phyloP scores from a whole-genome alignment of 805 yeast genomes.

The Torulaspora maleeae region DNA sequence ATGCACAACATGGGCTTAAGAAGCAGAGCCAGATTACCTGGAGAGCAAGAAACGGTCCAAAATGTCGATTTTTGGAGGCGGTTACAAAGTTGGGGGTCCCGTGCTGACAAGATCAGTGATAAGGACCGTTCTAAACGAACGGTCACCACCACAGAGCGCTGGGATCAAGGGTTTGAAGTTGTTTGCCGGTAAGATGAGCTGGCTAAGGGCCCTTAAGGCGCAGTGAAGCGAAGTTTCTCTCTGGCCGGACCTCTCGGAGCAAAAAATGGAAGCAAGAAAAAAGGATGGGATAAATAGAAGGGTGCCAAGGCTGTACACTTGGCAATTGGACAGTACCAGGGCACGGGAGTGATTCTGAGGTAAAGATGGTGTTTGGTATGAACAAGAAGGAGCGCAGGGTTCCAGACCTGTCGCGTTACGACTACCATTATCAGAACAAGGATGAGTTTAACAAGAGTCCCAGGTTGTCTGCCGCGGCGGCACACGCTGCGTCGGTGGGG shows the following conservation, averaged over 20 bases:
- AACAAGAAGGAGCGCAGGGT: slow-evolving; percentile 28
- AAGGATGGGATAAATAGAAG: slow-evolving; percentile 1
- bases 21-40: too few relatives aligned
- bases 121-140: too few relatives aligned
- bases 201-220: background rate
- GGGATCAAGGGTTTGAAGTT: background rate
- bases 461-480: slow-evolving; percentile 32
- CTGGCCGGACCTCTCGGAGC: slow-evolving; percentile 3
- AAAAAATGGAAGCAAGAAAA: slow-evolving; percentile 1
- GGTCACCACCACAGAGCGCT: too few relatives aligned
- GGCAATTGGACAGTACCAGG: too few relatives aligned
- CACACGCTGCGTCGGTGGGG: slow-evolving; percentile 24
- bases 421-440: slow-evolving; percentile 30
- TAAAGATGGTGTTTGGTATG: slow-evolving; percentile 10
- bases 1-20: too few relatives aligned
- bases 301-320: background rate
- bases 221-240: background rate
- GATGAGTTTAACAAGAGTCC: slow-evolving; percentile 21
- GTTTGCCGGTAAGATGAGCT: too few relatives aligned
- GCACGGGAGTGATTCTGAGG: background rate
- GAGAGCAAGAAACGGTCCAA: too few relatives aligned
- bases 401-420: slow-evolving; percentile 39
- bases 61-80: too few relatives aligned
- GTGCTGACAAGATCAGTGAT: too few relatives aligned
- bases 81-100: too few relatives aligned